A percentile compares a stretch with the other conserved stretches of the same genome.
Conservation (phyloP, 2,329 filamentous ascomycete species). For the Pochonia chlamydosporia region DNA sequence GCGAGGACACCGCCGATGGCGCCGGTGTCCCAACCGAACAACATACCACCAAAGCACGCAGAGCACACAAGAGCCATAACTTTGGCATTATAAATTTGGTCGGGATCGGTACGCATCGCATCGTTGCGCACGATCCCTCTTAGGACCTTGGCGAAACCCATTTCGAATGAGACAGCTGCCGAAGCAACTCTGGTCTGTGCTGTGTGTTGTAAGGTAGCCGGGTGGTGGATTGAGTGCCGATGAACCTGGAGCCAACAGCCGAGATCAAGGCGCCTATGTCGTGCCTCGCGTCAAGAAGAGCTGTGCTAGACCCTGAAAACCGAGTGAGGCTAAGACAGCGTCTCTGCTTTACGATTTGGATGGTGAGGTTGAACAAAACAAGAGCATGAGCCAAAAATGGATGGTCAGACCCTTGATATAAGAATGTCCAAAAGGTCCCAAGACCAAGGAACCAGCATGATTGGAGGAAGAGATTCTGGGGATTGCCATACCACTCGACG, state of each 20-base stretch:
- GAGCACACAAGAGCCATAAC: slow-evolving; percentile 59
- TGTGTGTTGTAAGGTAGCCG: not conserved
- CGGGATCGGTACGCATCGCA: slow-evolving; percentile 62
- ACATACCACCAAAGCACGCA: slow-evolving; percentile 61
- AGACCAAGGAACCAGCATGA: not conserved
- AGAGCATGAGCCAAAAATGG: too few relatives aligned
- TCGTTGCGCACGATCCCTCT: slow-evolving; percentile 60
- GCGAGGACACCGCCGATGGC: slow-evolving; percentile 63
- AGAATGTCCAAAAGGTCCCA: too few relatives aligned
- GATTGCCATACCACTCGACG: not conserved
- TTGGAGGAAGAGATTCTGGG: not conserved
- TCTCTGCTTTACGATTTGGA: too few relatives aligned
- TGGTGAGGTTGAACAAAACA: not conserved
- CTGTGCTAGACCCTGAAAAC: too few relatives aligned
- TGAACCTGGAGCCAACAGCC: too few relatives aligned
- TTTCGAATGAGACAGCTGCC: slow-evolving; percentile 15
- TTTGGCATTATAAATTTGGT: slow-evolving; percentile 65
- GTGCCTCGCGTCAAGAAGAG: too few relatives aligned
- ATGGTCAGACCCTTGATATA: not conserved
- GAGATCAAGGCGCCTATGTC: too few relatives aligned
- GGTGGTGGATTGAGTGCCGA: not conserved
- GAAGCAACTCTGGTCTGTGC: too few relatives aligned
- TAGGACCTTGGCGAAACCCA: slow-evolving; percentile 41
- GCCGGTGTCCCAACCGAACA: slow-evolving; percentile 50
- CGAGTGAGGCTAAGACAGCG: too few relatives aligned